Base-by-base conservation (phyloP, 345 rosid species). In the Populus tremula region DNA sequence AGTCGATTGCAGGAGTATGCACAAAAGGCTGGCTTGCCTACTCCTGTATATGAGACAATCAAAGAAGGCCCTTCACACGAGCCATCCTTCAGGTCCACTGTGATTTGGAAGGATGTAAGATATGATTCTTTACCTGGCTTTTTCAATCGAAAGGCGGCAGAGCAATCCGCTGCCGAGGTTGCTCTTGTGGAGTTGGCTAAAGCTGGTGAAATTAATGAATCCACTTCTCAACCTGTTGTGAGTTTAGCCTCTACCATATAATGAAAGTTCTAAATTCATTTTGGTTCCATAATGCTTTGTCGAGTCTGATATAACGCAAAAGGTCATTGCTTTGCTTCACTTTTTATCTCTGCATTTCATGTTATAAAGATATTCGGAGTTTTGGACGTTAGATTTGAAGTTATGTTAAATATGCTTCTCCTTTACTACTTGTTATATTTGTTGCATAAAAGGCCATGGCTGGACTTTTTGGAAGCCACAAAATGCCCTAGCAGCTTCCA, bases 81-180 rank as follows among this genome's bases (percentile, higher is more conserved):
- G 71, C 94, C 96, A 68, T 84, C 67, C 7, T 93, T 96, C 77
- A 88, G 85, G 41, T 96, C 99, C 31, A 79, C 92, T 0, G 98
- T 96, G 35, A 85, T 82, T 56, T 80, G 93, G 36, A 86, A 90
- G 53, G 89, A 90, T 78, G 86, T 84, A 65, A 87, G 86, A 76
- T 93, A 96, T 80, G 85, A 90, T 59, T 93, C 97, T 0, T 83
- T 96, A 83, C 94, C 91, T 36, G 94, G 97, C 29, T 93, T 96
- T 84, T 90, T 82, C 77, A 96, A 93, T 80, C 92, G 98, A 69
- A 93, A 93, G 87, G 97, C 98, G 74, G 97, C 99, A 0, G 98
- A 96, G 84, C 98, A 96, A 50, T 93, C 99, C 12, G 98, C 98
- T 81, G 98, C 98, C 0, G 98, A 92, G 87, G 94, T 92, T 73